Evolutionary conservation across 352 stramenopile genomes (phyloP).

Genomic region (Phytopythium delawarense): DNA sequence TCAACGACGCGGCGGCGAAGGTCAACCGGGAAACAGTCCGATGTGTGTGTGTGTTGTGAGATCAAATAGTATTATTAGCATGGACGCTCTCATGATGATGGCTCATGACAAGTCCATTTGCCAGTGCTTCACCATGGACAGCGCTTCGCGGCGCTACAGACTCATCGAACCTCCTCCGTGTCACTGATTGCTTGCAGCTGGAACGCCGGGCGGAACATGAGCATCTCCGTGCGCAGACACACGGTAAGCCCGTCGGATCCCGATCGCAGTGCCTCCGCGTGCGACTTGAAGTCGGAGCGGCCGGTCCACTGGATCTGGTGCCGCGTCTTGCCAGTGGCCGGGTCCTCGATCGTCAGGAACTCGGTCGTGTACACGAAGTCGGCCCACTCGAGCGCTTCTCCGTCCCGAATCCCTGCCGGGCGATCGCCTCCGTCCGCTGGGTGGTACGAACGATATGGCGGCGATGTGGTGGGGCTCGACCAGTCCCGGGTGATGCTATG

Average conservation of each 20-base stretch:
- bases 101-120: no score
- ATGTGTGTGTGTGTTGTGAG: no score
- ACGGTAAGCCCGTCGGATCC: slow-evolving; percentile 32
- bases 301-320: slow-evolving; percentile 46
- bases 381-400: slow-evolving; percentile 31
- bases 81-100: no score
- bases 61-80: no score
- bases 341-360: slow-evolving; percentile 33
- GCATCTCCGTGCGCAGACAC: slow-evolving; percentile 18
- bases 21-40: no score
- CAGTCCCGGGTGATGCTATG: slow-evolving; percentile 35
- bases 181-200: no score
- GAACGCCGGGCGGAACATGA: neutral
- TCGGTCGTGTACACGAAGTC: slow-evolving; percentile 42
- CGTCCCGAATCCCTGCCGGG: slow-evolving; percentile 9
- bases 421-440: neutral
- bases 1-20: no score
- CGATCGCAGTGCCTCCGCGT: slow-evolving; percentile 36
- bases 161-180: no score
- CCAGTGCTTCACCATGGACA: no score
- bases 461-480: slow-evolving; percentile 3
- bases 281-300: slow-evolving; percentile 40
- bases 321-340: slow-evolving; percentile 22
- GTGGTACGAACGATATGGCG: neutral
- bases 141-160: no score